These are phyloP conservation scores for Talaromyces sp. DNA, from an alignment of 2,329 filamentous ascomycete genomes.

Conservation along the genomic window DNA sequence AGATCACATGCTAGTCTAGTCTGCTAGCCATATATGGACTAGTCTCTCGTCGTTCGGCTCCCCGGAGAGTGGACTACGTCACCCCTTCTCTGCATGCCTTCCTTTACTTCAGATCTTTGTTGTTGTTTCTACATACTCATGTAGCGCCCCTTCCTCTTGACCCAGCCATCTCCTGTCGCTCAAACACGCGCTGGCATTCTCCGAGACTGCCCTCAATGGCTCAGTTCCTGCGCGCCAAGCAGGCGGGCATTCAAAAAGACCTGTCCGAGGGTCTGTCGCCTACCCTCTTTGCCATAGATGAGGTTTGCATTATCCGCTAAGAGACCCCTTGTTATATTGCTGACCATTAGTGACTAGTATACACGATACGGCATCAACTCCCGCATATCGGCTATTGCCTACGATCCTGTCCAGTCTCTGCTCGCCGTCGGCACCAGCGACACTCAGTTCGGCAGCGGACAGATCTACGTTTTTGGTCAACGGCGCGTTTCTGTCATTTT, in stretches of 20 bases:
- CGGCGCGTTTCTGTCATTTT: constrained; percentile 74
- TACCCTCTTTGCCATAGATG: constrained; percentile 76
- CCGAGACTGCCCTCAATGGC: constrained; percentile 60
- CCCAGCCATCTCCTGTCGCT: neutral
- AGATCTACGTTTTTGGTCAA: constrained; percentile 86
- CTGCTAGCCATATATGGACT: neutral
- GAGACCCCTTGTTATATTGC: neutral
- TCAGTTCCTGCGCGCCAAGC: constrained; percentile 84
- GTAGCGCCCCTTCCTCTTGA: neutral
- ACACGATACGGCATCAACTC: constrained; percentile 78
- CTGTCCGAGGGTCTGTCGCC: constrained; percentile 76
- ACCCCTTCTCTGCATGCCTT: neutral
- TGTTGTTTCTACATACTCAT: neutral
- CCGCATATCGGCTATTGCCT: constrained; percentile 72
- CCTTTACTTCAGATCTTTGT: neutral
- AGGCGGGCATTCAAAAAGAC: constrained; percentile 87
- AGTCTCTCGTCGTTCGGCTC: neutral
- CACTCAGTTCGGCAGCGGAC: constrained; percentile 76
- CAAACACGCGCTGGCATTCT: constrained; percentile 23
- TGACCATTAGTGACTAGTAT: constrained; percentile 42
- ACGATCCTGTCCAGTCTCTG: constrained; percentile 90
- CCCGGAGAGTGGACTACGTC: constrained; percentile 1
- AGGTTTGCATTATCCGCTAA: constrained; percentile 49
- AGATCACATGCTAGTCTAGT: neutral
- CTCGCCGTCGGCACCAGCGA: constrained; percentile 88